Evolutionary conservation across 495 filamentous ascomycete species (phyloP).

Genomic region (Neurospora sp.): DNA sequence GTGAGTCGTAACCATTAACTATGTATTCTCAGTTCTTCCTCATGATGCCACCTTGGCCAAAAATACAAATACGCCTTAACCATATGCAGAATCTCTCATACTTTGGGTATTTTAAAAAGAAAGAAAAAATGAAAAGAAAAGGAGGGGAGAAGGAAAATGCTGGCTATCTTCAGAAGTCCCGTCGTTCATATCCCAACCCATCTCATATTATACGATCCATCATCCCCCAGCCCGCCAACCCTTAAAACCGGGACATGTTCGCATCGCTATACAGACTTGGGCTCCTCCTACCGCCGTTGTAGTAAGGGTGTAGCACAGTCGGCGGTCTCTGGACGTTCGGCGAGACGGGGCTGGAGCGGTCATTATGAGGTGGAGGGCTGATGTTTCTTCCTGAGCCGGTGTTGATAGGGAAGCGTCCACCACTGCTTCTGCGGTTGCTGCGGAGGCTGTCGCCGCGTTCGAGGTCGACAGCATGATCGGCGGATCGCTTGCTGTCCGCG

Average conservation of each 20-base stretch:
- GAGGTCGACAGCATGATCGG: slow-evolving; percentile 12
- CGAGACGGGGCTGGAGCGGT: slow-evolving; percentile 38
- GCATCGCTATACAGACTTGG: slow-evolving; percentile 36
- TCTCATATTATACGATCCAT: background rate
- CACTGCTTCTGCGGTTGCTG: background rate
- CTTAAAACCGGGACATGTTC: slow-evolving; percentile 27
- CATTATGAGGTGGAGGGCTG: slow-evolving; percentile 12
- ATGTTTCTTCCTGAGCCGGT: background rate
- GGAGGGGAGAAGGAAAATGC: background rate
- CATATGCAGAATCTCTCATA: background rate
- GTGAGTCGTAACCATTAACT: background rate
- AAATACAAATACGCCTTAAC: background rate
- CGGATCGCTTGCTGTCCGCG: background rate
- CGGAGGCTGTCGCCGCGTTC: slow-evolving; percentile 14
- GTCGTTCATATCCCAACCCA: background rate
- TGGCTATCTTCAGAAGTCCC: background rate
- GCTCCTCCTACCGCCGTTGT: slow-evolving; percentile 12
- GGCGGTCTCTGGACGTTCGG: slow-evolving; percentile 40
- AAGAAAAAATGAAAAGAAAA: background rate
- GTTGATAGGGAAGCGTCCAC: background rate
- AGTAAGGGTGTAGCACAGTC: slow-evolving; percentile 40
- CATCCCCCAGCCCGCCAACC: background rate
- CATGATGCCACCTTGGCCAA: background rate
- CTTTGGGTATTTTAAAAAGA: background rate
- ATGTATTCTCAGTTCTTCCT: background rate